Evolutionary conservation across 176 grass and related monocot species (phyloP).

Genomic region (Alopecurus myosuroides): DNA sequence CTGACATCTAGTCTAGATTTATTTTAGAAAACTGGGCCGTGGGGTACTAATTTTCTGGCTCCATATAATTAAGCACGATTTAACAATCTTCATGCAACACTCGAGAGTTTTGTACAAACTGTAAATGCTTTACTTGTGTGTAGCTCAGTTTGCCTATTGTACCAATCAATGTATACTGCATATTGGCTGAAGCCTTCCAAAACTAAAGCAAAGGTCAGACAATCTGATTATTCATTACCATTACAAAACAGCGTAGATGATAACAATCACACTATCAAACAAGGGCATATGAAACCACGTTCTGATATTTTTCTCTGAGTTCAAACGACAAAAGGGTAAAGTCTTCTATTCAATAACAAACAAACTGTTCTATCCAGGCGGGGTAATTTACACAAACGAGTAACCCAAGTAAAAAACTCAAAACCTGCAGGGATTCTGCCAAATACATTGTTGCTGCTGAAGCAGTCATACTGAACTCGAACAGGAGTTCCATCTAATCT

Average conservation of each 20-base stretch:
- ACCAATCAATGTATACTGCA: neutral
- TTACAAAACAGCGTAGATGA: neutral
- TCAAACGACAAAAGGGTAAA: neutral
- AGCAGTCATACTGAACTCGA: neutral
- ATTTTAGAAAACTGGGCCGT: neutral
- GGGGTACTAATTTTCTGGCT: neutral
- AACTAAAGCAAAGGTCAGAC: neutral
- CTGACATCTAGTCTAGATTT: neutral
- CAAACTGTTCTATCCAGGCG: neutral
- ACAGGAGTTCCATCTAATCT: constrained; percentile 27
- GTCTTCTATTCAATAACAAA: neutral
- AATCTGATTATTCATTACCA: neutral
- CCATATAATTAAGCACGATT: neutral
- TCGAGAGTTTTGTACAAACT: neutral
- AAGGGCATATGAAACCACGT: neutral
- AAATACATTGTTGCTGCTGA: neutral
- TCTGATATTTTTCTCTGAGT: neutral
- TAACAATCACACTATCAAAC: neutral
- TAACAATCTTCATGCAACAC: neutral
- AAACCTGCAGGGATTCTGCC: neutral
- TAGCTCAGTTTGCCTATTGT: neutral
- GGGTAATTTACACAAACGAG: constrained; percentile 10
- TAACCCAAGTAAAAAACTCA: neutral
- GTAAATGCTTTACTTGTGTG: neutral
- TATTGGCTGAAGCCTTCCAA: neutral